Base-by-base conservation (phyloP, 1,284 basidiomycete species). In the Serendipita sp. region DNA sequence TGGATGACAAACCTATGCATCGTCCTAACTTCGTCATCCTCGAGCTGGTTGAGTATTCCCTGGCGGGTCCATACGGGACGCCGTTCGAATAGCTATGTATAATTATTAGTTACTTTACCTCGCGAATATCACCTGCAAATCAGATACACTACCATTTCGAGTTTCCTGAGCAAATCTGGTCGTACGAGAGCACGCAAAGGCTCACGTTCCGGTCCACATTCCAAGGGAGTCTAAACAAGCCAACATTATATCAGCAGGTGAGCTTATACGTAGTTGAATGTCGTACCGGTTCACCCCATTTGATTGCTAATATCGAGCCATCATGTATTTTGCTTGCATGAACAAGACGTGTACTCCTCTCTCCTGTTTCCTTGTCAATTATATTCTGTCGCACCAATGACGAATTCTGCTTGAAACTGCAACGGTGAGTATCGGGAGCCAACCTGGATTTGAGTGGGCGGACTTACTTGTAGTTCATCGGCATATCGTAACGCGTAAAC, bases 31-130 rank as follows among this genome's bases (percentile, higher is more conserved):
- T 93, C 89, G 0, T 77, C 72, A 0, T 81, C 75, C n/a, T 77
- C 76, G 64, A 97, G 83, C 67, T 93, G 91, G 67, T 91, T 93
- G 65, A 91, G 80, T 4, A 98, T 75, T 0, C 89, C 88, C 62
- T 82, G 78, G 12, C 93, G 81, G 1, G 90, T 88, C 94, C 95
- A 99, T 17, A 96, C 77, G 0, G 94, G 92, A 26, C 95, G 80
- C 65, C 87, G 75, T 49, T 77, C 73, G 66, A 89, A 87, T 30
- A 82, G 73, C 87, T 88, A 10, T 29, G 22, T 17, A 26, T 4
- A 43, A 29, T 44, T 15, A 22, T 35, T 55, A 38, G 47, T 38
- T 45, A 67, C 32, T 15, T 10, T 30, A 50, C 29, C 10, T 22
- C 38, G 50, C 64, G 65, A 12, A 64, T 22, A 34, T 13, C 22